A percentile compares a stretch with the other conserved stretches of the same genome.
These are phyloP conservation scores for Knoxdaviesia proteae DNA, from an alignment of 2,329 filamentous ascomycete genomes.

Conservation along the genomic window DNA sequence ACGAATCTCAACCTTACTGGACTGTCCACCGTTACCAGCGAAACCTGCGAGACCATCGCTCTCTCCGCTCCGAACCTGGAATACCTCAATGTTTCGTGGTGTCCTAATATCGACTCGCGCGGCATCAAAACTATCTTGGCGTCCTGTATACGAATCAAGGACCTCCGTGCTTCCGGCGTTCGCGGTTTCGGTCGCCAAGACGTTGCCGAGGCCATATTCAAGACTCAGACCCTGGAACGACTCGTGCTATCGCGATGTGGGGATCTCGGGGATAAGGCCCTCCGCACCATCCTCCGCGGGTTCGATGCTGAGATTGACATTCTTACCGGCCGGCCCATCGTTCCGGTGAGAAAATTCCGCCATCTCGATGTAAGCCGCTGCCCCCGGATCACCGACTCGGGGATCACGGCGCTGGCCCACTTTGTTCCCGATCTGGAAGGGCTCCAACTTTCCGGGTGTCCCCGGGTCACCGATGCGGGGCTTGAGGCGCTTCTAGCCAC, in stretches of 20 bases:
- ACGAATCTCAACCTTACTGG: slow-evolving; percentile 76
- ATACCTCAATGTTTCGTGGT: slow-evolving; percentile 81
- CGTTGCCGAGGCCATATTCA: slow-evolving; percentile 55
- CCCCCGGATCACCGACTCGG: slow-evolving; percentile 46
- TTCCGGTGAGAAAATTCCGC: slow-evolving; percentile 56
- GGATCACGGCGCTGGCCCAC: slow-evolving; percentile 50
- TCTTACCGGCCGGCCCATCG: slow-evolving; percentile 54
- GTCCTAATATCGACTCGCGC: slow-evolving; percentile 59
- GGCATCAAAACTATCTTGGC: slow-evolving; percentile 55
- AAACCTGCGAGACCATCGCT: slow-evolving; percentile 69
- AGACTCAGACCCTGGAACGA: slow-evolving; percentile 63
- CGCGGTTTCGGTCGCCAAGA: slow-evolving; percentile 55
- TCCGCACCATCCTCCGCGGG: slow-evolving; percentile 59
- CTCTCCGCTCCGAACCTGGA: slow-evolving; percentile 66
- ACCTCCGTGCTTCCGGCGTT: slow-evolving; percentile 67
- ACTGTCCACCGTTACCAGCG: slow-evolving; percentile 58
- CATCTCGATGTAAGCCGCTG: slow-evolving; percentile 77
- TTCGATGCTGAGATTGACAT: slow-evolving; percentile 58
- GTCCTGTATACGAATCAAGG: slow-evolving; percentile 50
- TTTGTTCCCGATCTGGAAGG: slow-evolving; percentile 65
- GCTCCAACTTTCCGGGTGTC: slow-evolving; percentile 62
- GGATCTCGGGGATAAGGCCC: slow-evolving; percentile 53
- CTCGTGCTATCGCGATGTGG: slow-evolving; percentile 63
- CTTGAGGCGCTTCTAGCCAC: slow-evolving; percentile 55
- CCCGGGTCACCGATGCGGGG: slow-evolving; percentile 50